Evolutionary conservation across 768 basidiomycete species (phyloP), one percentile per base, ranked within the genome.

Genomic region (Lactarius akahatsu): DNA sequence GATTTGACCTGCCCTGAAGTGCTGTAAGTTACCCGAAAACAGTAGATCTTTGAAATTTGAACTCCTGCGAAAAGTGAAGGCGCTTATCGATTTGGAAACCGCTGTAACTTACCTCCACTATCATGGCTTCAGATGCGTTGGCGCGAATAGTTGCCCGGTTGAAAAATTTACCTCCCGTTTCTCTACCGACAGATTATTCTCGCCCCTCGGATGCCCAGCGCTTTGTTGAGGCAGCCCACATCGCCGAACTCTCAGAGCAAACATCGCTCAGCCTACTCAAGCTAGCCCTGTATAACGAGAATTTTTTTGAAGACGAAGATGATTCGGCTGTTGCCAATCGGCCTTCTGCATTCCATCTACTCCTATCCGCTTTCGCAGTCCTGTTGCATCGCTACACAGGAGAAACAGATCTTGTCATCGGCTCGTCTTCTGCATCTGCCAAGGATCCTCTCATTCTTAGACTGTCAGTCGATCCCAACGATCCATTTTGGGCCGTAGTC

Each of bases 151-250:
- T 89, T 18, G 76, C 81, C 28, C 81, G 90, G 70, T 80, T 98
- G 26, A 87, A 89, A 74, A 89, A 89, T 73, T 77, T 96, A 2
- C 96, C 97, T 1, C 89, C 91, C 4, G 89, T 98, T 70, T 92
- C 93, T 8, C 80, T 99, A 38, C 96, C 97, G 0, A 96, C 96
- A 0, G 97, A 98, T 77, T 99, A 97, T 75, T 96, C 96, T 3
- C 81, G 96, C 63, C 89, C 92, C 34, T 80, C 87, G 7, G 87
- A 84, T 20, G 78, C 85, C 20, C 84, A 86, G 76, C 90, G 86
- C 72, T 80, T 94, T 23, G 88, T 99, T 73, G 96, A 98, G 73
- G 90, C 95, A 13, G 88, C 85, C 7, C 86, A 95, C 74, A 72
- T 83, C 13, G 81, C 88, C 52, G 81, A 89, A 66, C 84, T 98